Percentiles rank a stretch among this genome's conserved stretches.
Evolutionary conservation across 805 yeast species (phyloP).

Genomic region (Candida nanaspora): DNA sequence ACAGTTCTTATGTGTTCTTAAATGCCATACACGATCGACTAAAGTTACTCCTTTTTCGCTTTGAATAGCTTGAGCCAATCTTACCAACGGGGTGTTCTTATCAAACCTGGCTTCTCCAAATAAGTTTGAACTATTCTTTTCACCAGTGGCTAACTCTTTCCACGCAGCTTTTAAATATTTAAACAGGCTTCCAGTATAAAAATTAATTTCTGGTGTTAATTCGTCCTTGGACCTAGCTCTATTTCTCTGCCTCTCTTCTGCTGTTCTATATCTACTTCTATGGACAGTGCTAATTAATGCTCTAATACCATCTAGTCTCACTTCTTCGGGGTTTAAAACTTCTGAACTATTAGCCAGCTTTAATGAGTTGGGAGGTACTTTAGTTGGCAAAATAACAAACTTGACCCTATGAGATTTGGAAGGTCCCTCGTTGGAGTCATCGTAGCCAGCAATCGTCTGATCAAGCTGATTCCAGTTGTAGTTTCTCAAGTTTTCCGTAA

Average conservation of each 20-base stretch:
- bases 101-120: slow-evolving; percentile 30
- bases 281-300: slow-evolving; percentile 58
- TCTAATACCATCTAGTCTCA: slow-evolving; percentile 85
- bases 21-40: slow-evolving; percentile 86
- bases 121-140: slow-evolving; percentile 11
- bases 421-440: slow-evolving; percentile 55
- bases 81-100: slow-evolving; percentile 40
- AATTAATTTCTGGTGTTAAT: slow-evolving; percentile 65
- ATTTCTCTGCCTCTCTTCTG: slow-evolving; percentile 31
- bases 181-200: slow-evolving; percentile 81
- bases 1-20: slow-evolving; percentile 68
- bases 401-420: slow-evolving; percentile 60
- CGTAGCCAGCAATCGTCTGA: slow-evolving; percentile 86
- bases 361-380: slow-evolving; percentile 49
- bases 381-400: slow-evolving; percentile 78
- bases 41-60: slow-evolving; percentile 57
- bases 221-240: slow-evolving; percentile 34
- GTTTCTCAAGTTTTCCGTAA: slow-evolving; percentile 42
- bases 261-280: slow-evolving; percentile 42
- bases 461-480: slow-evolving; percentile 91
- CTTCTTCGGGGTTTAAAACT: slow-evolving; percentile 70
- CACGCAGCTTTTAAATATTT: slow-evolving; percentile 44
- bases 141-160: slow-evolving; percentile 14
- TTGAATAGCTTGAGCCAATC: slow-evolving; percentile 61
- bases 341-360: slow-evolving; percentile 38